These are phyloP conservation scores for Starmerella ratchasimensis DNA, from an alignment of 805 yeast species.

Conservation along the genomic window DNA sequence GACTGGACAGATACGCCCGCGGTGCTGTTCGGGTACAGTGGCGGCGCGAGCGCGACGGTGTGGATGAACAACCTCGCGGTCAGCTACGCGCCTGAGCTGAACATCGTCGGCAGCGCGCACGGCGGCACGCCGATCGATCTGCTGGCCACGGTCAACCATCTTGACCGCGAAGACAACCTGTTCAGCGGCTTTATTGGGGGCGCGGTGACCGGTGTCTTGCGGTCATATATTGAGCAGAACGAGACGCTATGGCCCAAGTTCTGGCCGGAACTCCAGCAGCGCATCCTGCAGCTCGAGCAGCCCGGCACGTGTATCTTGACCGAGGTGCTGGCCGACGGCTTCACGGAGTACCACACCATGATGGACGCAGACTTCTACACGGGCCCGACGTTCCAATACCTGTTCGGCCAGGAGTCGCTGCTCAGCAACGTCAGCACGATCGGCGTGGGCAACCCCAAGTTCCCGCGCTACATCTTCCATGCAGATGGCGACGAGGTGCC, in stretches of 20 bases:
- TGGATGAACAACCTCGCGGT: conserved; percentile 23
- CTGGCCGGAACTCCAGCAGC: conserved; percentile 6
- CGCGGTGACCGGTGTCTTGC: conserved; percentile 19
- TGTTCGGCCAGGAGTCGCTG: conserved; percentile 4
- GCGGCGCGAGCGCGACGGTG: conserved; percentile 19
- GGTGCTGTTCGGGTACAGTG: conserved; percentile 11
- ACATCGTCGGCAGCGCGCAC: conserved; percentile 19
- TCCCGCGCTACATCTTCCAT: conserved; percentile 21
- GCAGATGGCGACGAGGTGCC: conserved; percentile 19
- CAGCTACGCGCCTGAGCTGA: conserved; percentile 22
- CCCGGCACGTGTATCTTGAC: neutral
- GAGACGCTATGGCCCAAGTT: conserved; percentile 2
- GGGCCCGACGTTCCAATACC: conserved; percentile 6
- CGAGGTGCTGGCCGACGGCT: conserved; percentile 1
- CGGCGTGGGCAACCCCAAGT: conserved; percentile 14
- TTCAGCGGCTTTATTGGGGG: conserved; percentile 20
- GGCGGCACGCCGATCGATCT: conserved; percentile 16
- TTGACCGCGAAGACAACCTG: conserved; percentile 7
- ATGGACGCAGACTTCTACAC: conserved; percentile 17
- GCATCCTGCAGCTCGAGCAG: neutral
- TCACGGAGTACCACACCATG: conserved; percentile 6
- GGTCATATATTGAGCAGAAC: conserved; percentile 15
- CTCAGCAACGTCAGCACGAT: conserved; percentile 1
- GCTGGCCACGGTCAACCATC: conserved; percentile 7
- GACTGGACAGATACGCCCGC: neutral